A percentile compares a stretch with the other conserved stretches of the same genome.
Evolutionary conservation across 805 yeast species (phyloP).

Genomic region (Aciculoconidium aculeatum): DNA sequence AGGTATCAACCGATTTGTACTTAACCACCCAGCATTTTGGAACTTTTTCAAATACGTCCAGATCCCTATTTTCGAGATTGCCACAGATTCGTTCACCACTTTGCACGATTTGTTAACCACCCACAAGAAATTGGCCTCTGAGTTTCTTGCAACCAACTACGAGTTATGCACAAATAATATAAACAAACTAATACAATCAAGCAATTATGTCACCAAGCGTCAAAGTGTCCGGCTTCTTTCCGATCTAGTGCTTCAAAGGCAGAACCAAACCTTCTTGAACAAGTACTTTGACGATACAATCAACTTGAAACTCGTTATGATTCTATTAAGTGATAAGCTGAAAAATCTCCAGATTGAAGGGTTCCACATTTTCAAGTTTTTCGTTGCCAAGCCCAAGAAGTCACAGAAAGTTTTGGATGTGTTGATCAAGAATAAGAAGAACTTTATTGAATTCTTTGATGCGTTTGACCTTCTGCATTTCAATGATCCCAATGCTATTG

Average conservation of each 20-base stretch:
- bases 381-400: constrained; percentile 94
- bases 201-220: constrained; percentile 87
- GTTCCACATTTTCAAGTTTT: constrained; percentile 87
- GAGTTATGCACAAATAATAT: constrained; percentile 55
- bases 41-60: constrained; percentile 73
- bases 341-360: constrained; percentile 87
- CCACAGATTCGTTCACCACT: constrained; percentile 85
- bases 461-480: constrained; percentile 55
- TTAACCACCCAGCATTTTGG: constrained; percentile 69
- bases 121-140: constrained; percentile 65
- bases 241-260: constrained; percentile 62
- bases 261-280: constrained; percentile 68
- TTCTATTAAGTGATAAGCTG: constrained; percentile 78
- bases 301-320: constrained; percentile 82
- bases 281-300: constrained; percentile 75
- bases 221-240: constrained; percentile 77
- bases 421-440: constrained; percentile 74
- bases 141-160: constrained; percentile 58
- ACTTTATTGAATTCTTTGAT: constrained; percentile 62
- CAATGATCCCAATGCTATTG: constrained; percentile 63
- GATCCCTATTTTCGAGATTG: constrained; percentile 75
- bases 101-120: constrained; percentile 60
- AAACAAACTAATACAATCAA: constrained; percentile 65
- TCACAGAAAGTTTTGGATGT: constrained; percentile 75
- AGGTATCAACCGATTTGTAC: constrained; percentile 51